Conservation (phyloP, 2,329 filamentous ascomycete species). For the Colletotrichum tofieldiae region DNA sequence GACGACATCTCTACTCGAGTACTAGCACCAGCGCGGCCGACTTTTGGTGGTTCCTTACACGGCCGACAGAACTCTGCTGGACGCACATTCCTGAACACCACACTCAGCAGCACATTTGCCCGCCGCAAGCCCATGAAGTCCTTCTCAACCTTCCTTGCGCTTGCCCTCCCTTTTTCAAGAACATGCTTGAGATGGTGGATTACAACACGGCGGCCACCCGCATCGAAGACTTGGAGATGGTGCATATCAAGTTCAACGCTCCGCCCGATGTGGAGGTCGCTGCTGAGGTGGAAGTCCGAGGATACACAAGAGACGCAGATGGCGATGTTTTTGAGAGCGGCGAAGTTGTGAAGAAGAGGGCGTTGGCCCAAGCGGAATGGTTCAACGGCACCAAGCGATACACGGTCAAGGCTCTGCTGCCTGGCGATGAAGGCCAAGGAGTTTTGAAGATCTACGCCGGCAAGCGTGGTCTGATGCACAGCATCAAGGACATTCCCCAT, state of each 20-base stretch:
- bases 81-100: slow-evolving; percentile 93
- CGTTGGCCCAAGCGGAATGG: slow-evolving; percentile 94
- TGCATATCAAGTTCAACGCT: slow-evolving; percentile 89
- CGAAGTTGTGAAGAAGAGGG: slow-evolving; percentile 87
- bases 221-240: slow-evolving; percentile 93
- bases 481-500: slow-evolving; percentile 95
- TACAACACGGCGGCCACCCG: slow-evolving; percentile 91
- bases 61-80: slow-evolving; percentile 92
- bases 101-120: slow-evolving; percentile 93
- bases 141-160: slow-evolving; percentile 89
- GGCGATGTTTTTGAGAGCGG: slow-evolving; percentile 96
- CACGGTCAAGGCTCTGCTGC: slow-evolving; percentile 91
- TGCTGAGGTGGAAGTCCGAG: slow-evolving; percentile 90
- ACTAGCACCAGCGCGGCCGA: slow-evolving; percentile 81
- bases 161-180: slow-evolving; percentile 90
- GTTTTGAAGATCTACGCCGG: slow-evolving; percentile 94
- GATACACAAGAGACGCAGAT: slow-evolving; percentile 85
- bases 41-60: slow-evolving; percentile 92
- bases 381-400: slow-evolving; percentile 89
- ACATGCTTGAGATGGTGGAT: slow-evolving; percentile 83
- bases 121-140: slow-evolving; percentile 87
- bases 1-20: slow-evolving; percentile 83
- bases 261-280: slow-evolving; percentile 92
- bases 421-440: slow-evolving; percentile 91
- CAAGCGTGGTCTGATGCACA: slow-evolving; percentile 96